A percentile compares a stretch with the other conserved stretches of the same genome.
phyloP scores from a whole-genome alignment of 441 rosid species.

The Isatis lusitanica region DNA sequence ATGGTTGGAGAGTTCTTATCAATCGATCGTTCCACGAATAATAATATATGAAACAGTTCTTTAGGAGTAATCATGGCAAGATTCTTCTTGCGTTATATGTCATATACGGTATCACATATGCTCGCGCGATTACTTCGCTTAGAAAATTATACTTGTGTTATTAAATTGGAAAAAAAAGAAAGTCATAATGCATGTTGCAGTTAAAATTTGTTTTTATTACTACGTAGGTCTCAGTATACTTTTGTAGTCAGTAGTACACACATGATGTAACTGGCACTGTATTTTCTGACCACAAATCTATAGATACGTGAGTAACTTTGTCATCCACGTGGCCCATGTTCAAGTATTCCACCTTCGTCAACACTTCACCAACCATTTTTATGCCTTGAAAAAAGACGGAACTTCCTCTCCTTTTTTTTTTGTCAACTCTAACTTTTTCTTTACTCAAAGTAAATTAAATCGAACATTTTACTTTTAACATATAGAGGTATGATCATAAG shows the following conservation, averaged over 20 bases:
- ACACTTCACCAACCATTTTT: conserved; percentile 36
- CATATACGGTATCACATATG: not conserved
- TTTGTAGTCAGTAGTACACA: not conserved
- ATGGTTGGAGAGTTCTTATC: too few relatives aligned
- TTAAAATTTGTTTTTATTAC: not conserved
- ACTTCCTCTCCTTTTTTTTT: not conserved
- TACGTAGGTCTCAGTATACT: not conserved
- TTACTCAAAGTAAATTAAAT: not conserved
- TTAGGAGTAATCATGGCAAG: too few relatives aligned
- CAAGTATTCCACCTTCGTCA: conserved; percentile 33
- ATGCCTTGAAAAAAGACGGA: conserved; percentile 18
- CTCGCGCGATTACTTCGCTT: not conserved
- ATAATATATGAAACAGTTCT: too few relatives aligned
- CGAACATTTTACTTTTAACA: not conserved
- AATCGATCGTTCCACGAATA: too few relatives aligned
- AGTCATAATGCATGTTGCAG: too few relatives aligned
- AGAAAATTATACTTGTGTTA: not conserved
- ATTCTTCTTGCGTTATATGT: not conserved
- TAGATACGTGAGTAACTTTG: conserved; percentile 15
- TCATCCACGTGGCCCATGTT: conserved; percentile 33
- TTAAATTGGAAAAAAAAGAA: not conserved
- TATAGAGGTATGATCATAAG: not conserved
- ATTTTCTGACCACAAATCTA: conserved; percentile 15
- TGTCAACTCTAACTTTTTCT: conserved; percentile 6
- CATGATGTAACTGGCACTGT: not conserved